Percentiles rank a stretch among this genome's conserved stretches.
phyloP scores from a whole-genome alignment of 225 moss, liverwort and hornwort species.

The Pleurozium schreberi region DNA sequence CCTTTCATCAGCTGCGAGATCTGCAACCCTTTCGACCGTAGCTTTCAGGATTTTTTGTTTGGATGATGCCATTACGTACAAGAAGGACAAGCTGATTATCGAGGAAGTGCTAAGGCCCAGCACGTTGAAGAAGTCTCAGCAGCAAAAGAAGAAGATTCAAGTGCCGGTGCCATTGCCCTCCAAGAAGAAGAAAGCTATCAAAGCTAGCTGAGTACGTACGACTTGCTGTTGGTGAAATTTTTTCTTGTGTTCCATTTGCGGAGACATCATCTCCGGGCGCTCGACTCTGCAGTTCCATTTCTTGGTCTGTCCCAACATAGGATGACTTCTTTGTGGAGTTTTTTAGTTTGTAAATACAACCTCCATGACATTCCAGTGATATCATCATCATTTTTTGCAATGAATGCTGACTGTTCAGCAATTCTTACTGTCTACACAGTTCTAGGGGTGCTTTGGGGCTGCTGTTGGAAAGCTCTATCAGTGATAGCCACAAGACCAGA shows the following conservation, averaged over 20 bases:
- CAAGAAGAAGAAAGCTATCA: constrained; percentile 30
- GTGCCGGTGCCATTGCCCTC: constrained; percentile 8
- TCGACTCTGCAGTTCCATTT: not conserved
- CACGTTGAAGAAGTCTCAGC: constrained; percentile 21
- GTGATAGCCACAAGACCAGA: not conserved
- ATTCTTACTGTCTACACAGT: constrained; percentile 23
- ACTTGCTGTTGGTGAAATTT: not conserved
- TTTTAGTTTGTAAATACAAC: constrained; percentile 33
- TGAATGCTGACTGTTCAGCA: constrained; percentile 25
- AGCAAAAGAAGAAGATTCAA: constrained; percentile 20
- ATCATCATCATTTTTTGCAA: constrained; percentile 44
- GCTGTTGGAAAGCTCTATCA: not conserved
- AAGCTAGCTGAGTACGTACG: constrained; percentile 3
- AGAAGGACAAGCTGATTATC: constrained; percentile 22
- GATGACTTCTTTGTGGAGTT: not conserved
- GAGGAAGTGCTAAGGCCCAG: constrained; percentile 18
- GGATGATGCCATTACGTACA: constrained; percentile 64
- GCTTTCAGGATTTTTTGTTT: constrained; percentile 67
- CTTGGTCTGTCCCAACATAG: not conserved
- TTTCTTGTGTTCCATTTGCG: not conserved
- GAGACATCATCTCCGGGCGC: not conserved
- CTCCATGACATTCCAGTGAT: constrained; percentile 14
- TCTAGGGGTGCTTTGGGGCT: not conserved
- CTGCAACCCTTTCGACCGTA: constrained; percentile 69
- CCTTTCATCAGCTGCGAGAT: constrained; percentile 82